These are phyloP conservation scores for Clathrospora elynae DNA, from an alignment of 2,329 filamentous ascomycete genomes.

Conservation along the genomic window DNA sequence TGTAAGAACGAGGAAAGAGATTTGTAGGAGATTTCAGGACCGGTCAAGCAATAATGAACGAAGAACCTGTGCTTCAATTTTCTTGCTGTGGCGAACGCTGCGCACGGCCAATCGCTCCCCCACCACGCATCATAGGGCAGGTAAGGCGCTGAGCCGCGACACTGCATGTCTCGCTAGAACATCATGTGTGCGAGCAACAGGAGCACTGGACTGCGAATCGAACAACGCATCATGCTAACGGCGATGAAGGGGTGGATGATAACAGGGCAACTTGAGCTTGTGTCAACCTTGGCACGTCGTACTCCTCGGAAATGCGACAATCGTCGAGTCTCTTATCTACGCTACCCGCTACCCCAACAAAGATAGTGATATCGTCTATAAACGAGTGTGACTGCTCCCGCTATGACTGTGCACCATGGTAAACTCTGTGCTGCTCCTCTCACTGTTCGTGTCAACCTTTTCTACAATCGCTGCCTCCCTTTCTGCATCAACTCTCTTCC, in stretches of 20 bases:
- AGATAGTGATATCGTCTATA: conserved; percentile 12
- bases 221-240: no score
- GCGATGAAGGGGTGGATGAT: no score
- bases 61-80: conserved; percentile 29
- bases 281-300: no score
- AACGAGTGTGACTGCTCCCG: conserved; percentile 14
- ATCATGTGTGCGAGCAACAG: background rate
- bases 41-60: conserved; percentile 23
- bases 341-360: conserved; percentile 1
- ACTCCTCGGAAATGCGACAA: conserved; percentile 15
- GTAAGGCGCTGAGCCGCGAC: conserved; percentile 20
- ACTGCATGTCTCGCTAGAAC: background rate
- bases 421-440: conserved; percentile 28
- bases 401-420: conserved; percentile 27
- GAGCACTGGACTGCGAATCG: background rate
- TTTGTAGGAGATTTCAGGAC: conserved; percentile 7
- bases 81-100: conserved; percentile 28
- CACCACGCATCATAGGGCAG: conserved; percentile 27
- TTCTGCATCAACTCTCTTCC: conserved; percentile 19
- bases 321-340: conserved; percentile 15
- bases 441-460: conserved; percentile 19
- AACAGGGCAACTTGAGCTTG: no score
- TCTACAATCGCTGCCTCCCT: conserved; percentile 2
- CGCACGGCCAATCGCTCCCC: conserved; percentile 25
- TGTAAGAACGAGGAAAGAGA: conserved; percentile 9